phyloP scores from a whole-genome alignment of 305 asterid genomes.

The Plantago lanceolata region DNA sequence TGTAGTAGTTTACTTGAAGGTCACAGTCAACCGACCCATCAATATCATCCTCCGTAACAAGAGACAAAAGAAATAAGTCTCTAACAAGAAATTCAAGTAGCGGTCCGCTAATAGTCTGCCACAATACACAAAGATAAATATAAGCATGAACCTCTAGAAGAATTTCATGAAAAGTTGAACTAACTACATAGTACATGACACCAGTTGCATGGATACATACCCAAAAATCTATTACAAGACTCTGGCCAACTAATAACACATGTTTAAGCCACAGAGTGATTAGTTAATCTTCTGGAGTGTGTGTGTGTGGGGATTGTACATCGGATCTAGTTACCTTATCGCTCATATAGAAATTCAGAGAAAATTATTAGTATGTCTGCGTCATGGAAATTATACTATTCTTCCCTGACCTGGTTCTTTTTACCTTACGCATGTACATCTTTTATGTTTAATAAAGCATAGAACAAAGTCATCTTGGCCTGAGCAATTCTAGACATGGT shows the following conservation, averaged over 20 bases:
- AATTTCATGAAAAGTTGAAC: slow-evolving; percentile 11
- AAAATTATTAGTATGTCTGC: too few species aligned
- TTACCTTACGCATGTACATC: too few species aligned
- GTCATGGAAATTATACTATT: too few species aligned
- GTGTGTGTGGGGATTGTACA: too few species aligned
- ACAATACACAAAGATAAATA: slow-evolving; percentile 24
- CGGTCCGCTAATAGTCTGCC: slow-evolving; percentile 81
- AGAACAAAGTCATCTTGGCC: too few species aligned
- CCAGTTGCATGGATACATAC: slow-evolving; percentile 11
- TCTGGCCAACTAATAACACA: slow-evolving; percentile 11
- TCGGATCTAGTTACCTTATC: too few species aligned
- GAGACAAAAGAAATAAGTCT: slow-evolving; percentile 40
- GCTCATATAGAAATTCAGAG: too few species aligned
- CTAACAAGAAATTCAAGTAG: slow-evolving; percentile 64
- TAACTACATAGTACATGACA: slow-evolving; percentile 4
- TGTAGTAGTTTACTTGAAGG: slow-evolving; percentile 85
- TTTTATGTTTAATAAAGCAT: too few species aligned
- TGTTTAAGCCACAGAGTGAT: neutral
- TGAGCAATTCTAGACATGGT: too few species aligned
- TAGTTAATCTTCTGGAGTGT: slow-evolving; percentile 1
- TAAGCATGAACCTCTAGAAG: slow-evolving; percentile 23
- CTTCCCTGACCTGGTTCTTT: too few species aligned
- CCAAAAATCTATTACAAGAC: slow-evolving; percentile 11
- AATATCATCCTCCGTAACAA: slow-evolving; percentile 42
- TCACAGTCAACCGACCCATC: slow-evolving; percentile 63